Percentiles rank a stretch among this genome's conserved stretches.
phyloP scores from a whole-genome alignment of 2,329 filamentous ascomycete species.

The Trichoderma afroharzianum region DNA sequence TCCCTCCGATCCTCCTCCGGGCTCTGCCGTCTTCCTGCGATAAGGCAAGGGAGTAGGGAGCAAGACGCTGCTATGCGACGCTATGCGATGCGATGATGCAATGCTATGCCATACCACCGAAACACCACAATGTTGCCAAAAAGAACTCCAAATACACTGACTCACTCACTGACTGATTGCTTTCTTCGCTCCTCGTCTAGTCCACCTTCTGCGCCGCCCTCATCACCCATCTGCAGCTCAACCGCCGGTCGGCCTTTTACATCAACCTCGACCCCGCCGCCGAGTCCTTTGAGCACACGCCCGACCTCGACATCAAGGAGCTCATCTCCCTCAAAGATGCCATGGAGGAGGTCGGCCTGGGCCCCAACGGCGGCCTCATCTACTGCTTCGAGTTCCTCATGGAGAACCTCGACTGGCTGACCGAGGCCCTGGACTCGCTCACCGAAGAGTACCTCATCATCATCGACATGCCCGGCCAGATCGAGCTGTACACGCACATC shows the following conservation, averaged over 20 bases:
- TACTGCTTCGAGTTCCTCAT: constrained; percentile 97
- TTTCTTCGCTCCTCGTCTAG: constrained; percentile 37
- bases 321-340: constrained; percentile 91
- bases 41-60: neutral
- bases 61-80: neutral
- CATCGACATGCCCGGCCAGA: constrained; percentile 98
- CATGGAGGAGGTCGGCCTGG: constrained; percentile 90
- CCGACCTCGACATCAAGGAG: constrained; percentile 93
- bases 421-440: constrained; percentile 75
- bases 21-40: neutral
- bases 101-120: neutral
- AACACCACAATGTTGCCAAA: neutral
- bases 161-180: neutral
- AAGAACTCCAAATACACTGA: neutral
- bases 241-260: constrained; percentile 92
- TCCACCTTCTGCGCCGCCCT: constrained; percentile 93
- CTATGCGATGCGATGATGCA: neutral
- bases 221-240: constrained; percentile 87
- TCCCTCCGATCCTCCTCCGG: neutral
- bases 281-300: constrained; percentile 85
- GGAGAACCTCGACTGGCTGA: constrained; percentile 89
- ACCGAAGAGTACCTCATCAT: constrained; percentile 97
- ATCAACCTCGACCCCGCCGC: constrained; percentile 97
- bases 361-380: constrained; percentile 88
- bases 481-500: constrained; percentile 96